phyloP scores from a whole-genome alignment of 805 yeast species.

The Barnettozyma sucrosica region DNA sequence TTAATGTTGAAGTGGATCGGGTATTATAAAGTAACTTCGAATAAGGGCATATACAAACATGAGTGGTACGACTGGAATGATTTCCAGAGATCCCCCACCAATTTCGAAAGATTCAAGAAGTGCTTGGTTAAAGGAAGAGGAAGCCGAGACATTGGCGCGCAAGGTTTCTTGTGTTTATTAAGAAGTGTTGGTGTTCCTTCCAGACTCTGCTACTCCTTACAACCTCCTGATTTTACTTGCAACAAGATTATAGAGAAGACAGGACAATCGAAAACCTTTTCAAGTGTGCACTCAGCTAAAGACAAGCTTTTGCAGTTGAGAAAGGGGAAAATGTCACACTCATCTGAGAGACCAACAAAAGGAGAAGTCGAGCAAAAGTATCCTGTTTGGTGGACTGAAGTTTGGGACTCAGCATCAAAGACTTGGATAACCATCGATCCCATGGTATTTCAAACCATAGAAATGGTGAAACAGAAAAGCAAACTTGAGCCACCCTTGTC shows the following conservation, averaged over 20 bases:
- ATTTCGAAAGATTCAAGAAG: conserved; percentile 38
- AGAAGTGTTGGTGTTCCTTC: conserved; percentile 68
- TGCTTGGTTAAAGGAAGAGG: conserved; percentile 50
- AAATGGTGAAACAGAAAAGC: conserved; percentile 49
- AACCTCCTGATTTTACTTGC: conserved; percentile 79
- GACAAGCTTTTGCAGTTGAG: conserved; percentile 20
- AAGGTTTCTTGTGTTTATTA: conserved; percentile 76
- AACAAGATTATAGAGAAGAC: conserved; percentile 14
- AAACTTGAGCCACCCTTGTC: conserved; percentile 68
- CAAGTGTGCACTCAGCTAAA: conserved; percentile 5
- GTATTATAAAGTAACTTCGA: conserved; percentile 43
- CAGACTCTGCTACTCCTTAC: conserved; percentile 75
- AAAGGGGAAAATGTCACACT: conserved; percentile 12
- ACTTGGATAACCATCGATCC: conserved; percentile 90
- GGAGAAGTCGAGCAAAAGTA: conserved; percentile 30
- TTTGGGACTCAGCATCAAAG: conserved; percentile 70
- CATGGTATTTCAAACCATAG: conserved; percentile 54
- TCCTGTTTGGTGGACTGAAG: conserved; percentile 92
- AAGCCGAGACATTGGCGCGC: conserved; percentile 73
- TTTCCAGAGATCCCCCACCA: conserved; percentile 15
- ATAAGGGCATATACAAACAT: conserved; percentile 34
- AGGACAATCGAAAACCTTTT: background rate
- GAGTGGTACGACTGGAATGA: conserved; percentile 36
- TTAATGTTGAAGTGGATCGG: conserved; percentile 57
- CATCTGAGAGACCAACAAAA: conserved; percentile 11